Conservation (phyloP, 371 early-diverging fungal species). For the Mucor sp. region DNA sequence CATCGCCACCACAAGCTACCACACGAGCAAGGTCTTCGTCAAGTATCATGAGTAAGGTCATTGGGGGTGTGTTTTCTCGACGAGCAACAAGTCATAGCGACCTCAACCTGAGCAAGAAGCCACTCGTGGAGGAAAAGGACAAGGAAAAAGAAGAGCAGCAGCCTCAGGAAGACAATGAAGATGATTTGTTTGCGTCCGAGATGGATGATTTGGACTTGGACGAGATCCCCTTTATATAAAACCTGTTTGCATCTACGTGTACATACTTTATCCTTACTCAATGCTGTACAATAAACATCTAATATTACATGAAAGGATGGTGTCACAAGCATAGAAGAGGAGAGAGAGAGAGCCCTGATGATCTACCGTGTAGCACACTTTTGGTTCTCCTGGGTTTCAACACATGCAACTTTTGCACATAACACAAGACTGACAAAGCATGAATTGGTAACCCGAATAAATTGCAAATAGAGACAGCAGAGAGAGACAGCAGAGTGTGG, state of each 20-base stretch:
- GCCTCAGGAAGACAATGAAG: neutral
- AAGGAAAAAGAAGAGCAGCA: neutral
- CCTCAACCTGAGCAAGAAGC: neutral
- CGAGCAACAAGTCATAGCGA: neutral
- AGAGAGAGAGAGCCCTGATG: no score
- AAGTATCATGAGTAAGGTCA: conserved; percentile 22
- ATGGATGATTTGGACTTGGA: conserved; percentile 13
- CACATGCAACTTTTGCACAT: no score
- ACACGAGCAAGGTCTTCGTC: neutral
- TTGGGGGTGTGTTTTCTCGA: conserved; percentile 19
- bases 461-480: no score
- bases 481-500: neutral
- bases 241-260: neutral
- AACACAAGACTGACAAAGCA: no score
- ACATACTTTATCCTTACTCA: neutral
- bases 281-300: neutral
- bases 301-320: neutral
- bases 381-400: no score
- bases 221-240: conserved; percentile 12
- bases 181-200: neutral
- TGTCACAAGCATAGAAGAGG: no score
- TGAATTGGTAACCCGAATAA: no score
- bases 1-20: neutral
- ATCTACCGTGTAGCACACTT: no score
- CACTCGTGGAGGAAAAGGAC: neutral